A percentile compares a stretch with the other conserved stretches of the same genome.
Conservation (phyloP, 2,329 filamentous ascomycete species). For the Calonectria ilicicola region DNA sequence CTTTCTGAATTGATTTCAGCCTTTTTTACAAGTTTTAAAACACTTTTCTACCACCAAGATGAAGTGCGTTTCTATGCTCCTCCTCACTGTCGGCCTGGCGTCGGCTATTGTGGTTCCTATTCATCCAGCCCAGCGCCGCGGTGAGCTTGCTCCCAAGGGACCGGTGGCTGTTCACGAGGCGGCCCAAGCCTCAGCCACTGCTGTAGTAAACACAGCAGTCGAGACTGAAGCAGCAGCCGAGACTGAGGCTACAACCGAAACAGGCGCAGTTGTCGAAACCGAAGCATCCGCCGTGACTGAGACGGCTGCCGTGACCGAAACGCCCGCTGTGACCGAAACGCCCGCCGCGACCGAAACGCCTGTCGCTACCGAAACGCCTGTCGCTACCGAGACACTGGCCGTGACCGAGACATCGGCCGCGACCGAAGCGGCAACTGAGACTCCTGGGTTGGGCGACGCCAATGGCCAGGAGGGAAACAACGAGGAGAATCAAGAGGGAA, state of each 20-base stretch:
- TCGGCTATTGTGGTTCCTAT: neutral
- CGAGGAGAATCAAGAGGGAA: neutral
- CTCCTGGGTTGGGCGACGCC: neutral
- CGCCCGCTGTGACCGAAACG: neutral
- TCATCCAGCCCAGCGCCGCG: neutral
- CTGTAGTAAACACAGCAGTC: neutral
- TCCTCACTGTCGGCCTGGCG: neutral
- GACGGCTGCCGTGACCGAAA: neutral
- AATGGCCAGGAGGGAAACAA: neutral
- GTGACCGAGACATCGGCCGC: neutral
- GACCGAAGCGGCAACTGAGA: neutral
- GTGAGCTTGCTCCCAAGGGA: neutral
- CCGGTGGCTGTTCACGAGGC: neutral
- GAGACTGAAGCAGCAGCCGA: neutral
- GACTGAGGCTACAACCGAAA: neutral
- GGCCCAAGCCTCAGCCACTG: neutral
- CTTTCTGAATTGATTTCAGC: slow-evolving; percentile 7
- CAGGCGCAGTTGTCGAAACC: neutral
- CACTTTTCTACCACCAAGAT: neutral
- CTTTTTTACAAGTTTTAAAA: neutral
- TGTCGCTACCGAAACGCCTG: neutral
- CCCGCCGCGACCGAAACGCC: neutral
- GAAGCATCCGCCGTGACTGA: neutral
- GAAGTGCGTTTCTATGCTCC: neutral
- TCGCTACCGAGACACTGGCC: neutral